Evolutionary conservation across 257 asterid species (phyloP).

Genomic region (Solanum pennellii): DNA sequence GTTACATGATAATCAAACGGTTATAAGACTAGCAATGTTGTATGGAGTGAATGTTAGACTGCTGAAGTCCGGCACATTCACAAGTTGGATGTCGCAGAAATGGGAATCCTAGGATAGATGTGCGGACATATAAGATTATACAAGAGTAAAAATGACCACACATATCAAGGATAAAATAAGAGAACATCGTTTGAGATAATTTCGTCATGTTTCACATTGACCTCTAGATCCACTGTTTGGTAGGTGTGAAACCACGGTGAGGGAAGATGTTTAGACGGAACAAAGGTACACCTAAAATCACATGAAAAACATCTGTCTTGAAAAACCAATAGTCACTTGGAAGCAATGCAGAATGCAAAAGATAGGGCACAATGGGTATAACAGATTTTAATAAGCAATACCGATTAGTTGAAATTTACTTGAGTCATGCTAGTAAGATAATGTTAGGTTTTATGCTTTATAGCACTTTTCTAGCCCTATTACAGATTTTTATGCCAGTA

Average conservation of each 20-base stretch:
- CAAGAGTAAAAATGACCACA: not conserved
- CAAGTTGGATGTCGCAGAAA: not conserved
- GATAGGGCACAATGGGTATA: not conserved
- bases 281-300: not conserved
- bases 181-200: not conserved
- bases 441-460: not conserved
- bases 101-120: not conserved
- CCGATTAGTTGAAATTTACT: not conserved
- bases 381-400: not conserved
- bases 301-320: not conserved
- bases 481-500: not conserved
- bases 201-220: not conserved
- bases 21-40: not conserved
- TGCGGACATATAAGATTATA: not conserved
- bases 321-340: not conserved
- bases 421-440: not conserved
- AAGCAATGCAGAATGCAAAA: not conserved
- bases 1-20: not conserved
- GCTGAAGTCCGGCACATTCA: not conserved
- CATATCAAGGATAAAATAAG: not conserved
- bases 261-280: not conserved
- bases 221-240: not conserved
- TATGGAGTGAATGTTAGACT: not conserved
- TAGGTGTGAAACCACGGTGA: not conserved
- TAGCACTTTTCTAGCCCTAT: not conserved